Percentiles rank a stretch among this genome's conserved stretches.
phyloP scores from a whole-genome alignment of 768 basidiomycete species.

The Calvatia gigantea region DNA sequence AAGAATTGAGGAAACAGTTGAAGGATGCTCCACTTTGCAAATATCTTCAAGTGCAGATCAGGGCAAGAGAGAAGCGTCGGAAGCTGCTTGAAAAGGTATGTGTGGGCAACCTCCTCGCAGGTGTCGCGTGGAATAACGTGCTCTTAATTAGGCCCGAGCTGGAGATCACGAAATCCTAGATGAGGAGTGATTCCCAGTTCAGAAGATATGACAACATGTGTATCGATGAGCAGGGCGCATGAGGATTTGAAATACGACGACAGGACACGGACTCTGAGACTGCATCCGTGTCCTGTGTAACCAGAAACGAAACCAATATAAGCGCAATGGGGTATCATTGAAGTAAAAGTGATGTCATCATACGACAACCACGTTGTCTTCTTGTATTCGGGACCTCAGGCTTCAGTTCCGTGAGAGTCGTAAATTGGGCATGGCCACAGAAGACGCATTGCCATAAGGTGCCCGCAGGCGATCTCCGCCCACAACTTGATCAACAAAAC shows the following conservation, averaged over 20 bases:
- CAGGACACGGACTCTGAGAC: too few species aligned
- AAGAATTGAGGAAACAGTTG: conserved; percentile 46
- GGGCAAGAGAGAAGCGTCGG: conserved; percentile 71
- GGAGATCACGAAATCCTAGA: conserved; percentile 72
- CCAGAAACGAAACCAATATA: too few species aligned
- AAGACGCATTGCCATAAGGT: too few species aligned
- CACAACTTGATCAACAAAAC: background rate
- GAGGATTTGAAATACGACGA: too few species aligned
- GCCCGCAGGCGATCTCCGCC: too few species aligned
- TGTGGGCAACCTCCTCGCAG: background rate
- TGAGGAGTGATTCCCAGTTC: conserved; percentile 28
- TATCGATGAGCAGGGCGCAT: background rate
- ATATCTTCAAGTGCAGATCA: conserved; percentile 78
- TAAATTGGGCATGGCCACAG: too few species aligned
- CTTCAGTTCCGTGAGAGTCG: too few species aligned
- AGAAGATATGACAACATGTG: background rate
- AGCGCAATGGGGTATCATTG: too few species aligned
- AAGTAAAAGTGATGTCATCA: too few species aligned
- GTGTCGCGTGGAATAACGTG: background rate
- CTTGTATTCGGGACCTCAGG: too few species aligned
- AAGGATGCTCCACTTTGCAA: conserved; percentile 77
- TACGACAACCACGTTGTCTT: too few species aligned
- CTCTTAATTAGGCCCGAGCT: conserved; percentile 52
- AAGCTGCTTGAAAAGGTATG: conserved; percentile 72
- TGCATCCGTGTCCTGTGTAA: too few species aligned